phyloP scores from a whole-genome alignment of 164 flowering plant species.

The Magnolia officinalis region DNA sequence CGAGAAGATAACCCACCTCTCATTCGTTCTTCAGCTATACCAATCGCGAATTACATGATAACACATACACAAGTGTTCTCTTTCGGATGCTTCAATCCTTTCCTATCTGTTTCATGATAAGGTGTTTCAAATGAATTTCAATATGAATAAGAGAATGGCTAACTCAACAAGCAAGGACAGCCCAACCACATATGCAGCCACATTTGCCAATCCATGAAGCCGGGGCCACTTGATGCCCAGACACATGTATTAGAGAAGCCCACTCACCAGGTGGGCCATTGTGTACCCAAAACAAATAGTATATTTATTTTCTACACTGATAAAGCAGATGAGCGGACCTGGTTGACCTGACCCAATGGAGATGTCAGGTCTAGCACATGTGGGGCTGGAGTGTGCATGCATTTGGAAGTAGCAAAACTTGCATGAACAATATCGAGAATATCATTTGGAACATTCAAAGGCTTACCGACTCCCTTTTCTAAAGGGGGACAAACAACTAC shows the following conservation, averaged over 20 bases:
- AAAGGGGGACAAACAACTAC: slow-evolving; percentile 64
- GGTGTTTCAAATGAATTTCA: not conserved
- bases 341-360: too few species aligned
- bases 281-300: too few species aligned
- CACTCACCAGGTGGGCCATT: not conserved
- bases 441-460: not conserved
- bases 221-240: not conserved
- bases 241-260: too few species aligned
- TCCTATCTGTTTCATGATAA: slow-evolving; percentile 49
- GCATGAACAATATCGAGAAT: not conserved
- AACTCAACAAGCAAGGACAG: not conserved
- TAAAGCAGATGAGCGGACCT: too few species aligned
- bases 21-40: not conserved
- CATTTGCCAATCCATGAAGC: not conserved
- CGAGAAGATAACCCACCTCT: not conserved
- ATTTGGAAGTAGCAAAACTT: not conserved
- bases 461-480: slow-evolving; percentile 45
- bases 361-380: too few species aligned
- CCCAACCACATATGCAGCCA: not conserved
- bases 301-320: too few species aligned
- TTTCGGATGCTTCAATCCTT: slow-evolving; percentile 29
- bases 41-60: slow-evolving; percentile 40
- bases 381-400: not conserved
- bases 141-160: not conserved
- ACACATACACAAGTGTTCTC: slow-evolving; percentile 63